Evolutionary conservation across 106 monocot species (phyloP).

Genomic region (Platanthera zijinensis): DNA sequence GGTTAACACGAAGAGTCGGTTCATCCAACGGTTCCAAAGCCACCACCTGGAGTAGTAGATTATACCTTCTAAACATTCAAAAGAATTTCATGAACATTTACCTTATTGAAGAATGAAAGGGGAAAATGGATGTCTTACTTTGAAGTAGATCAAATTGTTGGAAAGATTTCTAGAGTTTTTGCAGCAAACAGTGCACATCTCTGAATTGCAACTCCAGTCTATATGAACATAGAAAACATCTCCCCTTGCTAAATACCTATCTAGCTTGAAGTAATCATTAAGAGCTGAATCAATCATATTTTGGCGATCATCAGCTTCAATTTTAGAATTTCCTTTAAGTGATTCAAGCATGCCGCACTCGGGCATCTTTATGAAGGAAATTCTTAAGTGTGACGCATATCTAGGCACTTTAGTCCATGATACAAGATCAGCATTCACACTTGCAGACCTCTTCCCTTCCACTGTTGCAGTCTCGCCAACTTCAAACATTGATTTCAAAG

Average conservation of each 20-base stretch:
- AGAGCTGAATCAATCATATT: slow-evolving; percentile 71
- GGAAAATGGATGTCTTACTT: slow-evolving; percentile 34
- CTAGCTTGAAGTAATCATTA: slow-evolving; percentile 70
- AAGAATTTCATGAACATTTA: slow-evolving; percentile 7
- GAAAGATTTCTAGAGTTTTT: slow-evolving; percentile 17
- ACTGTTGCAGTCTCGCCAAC: slow-evolving; percentile 9
- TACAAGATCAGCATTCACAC: slow-evolving; percentile 39
- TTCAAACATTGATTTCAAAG: slow-evolving; percentile 35
- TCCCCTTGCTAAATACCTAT: slow-evolving; percentile 67
- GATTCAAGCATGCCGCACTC: slow-evolving; percentile 63
- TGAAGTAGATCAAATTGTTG: slow-evolving; percentile 66
- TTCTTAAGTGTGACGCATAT: slow-evolving; percentile 78
- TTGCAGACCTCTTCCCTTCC: slow-evolving; percentile 9
- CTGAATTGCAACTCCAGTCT: slow-evolving; percentile 75
- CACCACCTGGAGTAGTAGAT: slow-evolving; percentile 44
- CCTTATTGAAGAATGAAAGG: not conserved
- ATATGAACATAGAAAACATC: slow-evolving; percentile 68
- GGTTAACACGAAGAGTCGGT: slow-evolving; percentile 52
- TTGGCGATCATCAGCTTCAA: slow-evolving; percentile 66
- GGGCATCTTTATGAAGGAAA: slow-evolving; percentile 84
- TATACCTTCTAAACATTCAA: not conserved
- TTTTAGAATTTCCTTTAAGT: slow-evolving; percentile 41
- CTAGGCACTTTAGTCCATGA: slow-evolving; percentile 61
- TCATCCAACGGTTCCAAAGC: slow-evolving; percentile 74
- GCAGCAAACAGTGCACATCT: slow-evolving; percentile 54